Base-by-base conservation (phyloP, 2,329 filamentous ascomycete species). In the Monilinia vaccinii-corymbosi region DNA sequence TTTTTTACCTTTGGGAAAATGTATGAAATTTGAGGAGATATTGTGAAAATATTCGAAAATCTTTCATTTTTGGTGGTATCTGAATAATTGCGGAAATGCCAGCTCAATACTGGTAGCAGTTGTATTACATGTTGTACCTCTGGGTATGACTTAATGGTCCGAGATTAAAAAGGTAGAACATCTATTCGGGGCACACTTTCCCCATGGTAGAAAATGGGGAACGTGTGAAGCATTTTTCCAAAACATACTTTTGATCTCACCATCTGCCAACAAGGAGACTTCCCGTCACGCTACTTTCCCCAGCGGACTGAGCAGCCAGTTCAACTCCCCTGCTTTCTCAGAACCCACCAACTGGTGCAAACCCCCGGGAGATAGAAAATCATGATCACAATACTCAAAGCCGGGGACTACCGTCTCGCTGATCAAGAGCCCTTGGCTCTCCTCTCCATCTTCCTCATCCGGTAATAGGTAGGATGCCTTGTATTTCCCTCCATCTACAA, bases 361-460 rank as follows among this genome's bases (percentile, higher is more conserved):
- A 14, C 74, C 74, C 50, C 80, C 75, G 16, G 69, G 70, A 6
- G 75, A 77, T 66, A 89, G 75, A 66, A 89, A 89, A 68, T 87
- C 83, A 70, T 88, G 84, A 70, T 88, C 84, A 60, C 75, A 76
- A 65, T 77, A 87, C 67, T 87, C 84, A 67, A 88, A 88, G 0
- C 85, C 86, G 0, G 85, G 85, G 9, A 87, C 77, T 1, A 87
- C 84, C 0, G 83, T 86, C 75, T 89, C 84, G 51, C 80, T 83
- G 61, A 89, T 87, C 73, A 89, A 74, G 65, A 87, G 70, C 0
- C 81, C 76, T 42, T 73, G 75, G 42, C 71, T 73, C 31, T 65
- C 68, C 5, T 69, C 66, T 3, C 65, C 71, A 25, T 68, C 71
- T 47, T 72, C 72, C 11, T 69, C 71, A 56, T 79, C 77, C 1